Conservation (phyloP, 2,329 filamentous ascomycete species). For the Penicillium sp. region DNA sequence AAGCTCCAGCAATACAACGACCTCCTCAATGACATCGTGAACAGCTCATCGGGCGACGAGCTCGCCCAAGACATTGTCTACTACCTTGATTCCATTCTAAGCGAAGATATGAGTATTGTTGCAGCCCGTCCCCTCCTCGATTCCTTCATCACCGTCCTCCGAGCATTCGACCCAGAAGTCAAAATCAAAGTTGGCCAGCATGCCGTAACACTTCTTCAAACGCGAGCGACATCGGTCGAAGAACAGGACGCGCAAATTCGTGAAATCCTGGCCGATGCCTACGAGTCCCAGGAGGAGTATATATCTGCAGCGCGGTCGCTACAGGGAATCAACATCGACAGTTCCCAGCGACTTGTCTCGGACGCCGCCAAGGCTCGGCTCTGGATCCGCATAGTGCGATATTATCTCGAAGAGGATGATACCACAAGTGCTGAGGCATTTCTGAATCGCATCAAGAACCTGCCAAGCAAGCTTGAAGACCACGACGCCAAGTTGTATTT, state of each 20-base stretch:
- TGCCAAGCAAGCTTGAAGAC: slow-evolving; percentile 71
- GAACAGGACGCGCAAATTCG: slow-evolving; percentile 77
- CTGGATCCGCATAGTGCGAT: slow-evolving; percentile 90
- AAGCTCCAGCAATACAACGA: slow-evolving; percentile 54
- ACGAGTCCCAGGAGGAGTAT: slow-evolving; percentile 78
- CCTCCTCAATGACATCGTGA: slow-evolving; percentile 53
- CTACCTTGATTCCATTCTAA: slow-evolving; percentile 64
- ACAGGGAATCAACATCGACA: slow-evolving; percentile 80
- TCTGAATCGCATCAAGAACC: slow-evolving; percentile 90
- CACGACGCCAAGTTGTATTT: slow-evolving; percentile 75
- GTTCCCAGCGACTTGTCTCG: slow-evolving; percentile 74
- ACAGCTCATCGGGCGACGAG: slow-evolving; percentile 41
- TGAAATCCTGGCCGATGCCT: slow-evolving; percentile 73
- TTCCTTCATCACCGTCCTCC: slow-evolving; percentile 60
- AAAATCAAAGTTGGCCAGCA: slow-evolving; percentile 71
- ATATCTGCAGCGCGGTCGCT: slow-evolving; percentile 69
- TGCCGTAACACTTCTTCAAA: slow-evolving; percentile 61
- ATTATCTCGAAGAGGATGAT: slow-evolving; percentile 92
- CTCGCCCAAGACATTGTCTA: slow-evolving; percentile 59
- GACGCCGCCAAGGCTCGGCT: slow-evolving; percentile 75
- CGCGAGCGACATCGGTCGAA: slow-evolving; percentile 68
- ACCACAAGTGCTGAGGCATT: slow-evolving; percentile 76
- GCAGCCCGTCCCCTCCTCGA: slow-evolving; percentile 64
- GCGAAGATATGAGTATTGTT: slow-evolving; percentile 68
- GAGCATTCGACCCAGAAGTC: slow-evolving; percentile 50